Evolutionary conservation across 106 monocot species (phyloP).

Genomic region (Alisma plantagoaquatica): DNA sequence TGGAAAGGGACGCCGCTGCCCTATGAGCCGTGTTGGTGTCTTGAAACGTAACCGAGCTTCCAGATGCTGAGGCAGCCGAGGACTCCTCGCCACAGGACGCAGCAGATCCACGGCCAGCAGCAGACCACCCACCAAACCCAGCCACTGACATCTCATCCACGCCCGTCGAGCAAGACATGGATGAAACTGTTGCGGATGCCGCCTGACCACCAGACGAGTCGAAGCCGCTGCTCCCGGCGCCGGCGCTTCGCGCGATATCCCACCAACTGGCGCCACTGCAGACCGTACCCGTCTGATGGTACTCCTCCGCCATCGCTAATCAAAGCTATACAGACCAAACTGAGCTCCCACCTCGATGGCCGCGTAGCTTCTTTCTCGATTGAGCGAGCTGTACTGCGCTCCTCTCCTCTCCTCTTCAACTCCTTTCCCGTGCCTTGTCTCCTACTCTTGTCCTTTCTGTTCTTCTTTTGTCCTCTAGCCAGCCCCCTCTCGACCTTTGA

Average conservation of each 20-base stretch:
- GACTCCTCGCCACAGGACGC: constrained; percentile 13
- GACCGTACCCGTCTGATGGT: constrained; percentile 17
- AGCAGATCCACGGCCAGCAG: background rate
- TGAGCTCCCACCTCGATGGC: too few species aligned
- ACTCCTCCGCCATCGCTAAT: constrained; percentile 34
- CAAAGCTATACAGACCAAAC: too few species aligned
- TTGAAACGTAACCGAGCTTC: constrained; percentile 10
- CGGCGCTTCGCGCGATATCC: constrained; percentile 11
- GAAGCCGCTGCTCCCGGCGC: background rate
- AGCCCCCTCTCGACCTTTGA: too few species aligned
- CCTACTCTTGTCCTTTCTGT: too few species aligned
- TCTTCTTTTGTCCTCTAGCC: too few species aligned
- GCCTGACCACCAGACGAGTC: background rate
- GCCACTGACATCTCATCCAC: constrained; percentile 1
- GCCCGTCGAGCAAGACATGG: constrained; percentile 17
- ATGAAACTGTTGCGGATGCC: background rate
- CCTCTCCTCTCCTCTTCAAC: too few species aligned
- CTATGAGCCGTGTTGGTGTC: background rate
- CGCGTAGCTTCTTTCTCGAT: too few species aligned
- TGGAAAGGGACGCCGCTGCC: background rate
- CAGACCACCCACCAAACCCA: constrained; percentile 2
- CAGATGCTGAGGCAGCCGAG: constrained; percentile 12
- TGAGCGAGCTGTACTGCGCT: too few species aligned
- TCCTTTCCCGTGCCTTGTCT: too few species aligned
- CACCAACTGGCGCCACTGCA: constrained; percentile 30